Base-by-base conservation (phyloP, 192 early-diverging fungal species). In the Gonapodya sp. region DNA sequence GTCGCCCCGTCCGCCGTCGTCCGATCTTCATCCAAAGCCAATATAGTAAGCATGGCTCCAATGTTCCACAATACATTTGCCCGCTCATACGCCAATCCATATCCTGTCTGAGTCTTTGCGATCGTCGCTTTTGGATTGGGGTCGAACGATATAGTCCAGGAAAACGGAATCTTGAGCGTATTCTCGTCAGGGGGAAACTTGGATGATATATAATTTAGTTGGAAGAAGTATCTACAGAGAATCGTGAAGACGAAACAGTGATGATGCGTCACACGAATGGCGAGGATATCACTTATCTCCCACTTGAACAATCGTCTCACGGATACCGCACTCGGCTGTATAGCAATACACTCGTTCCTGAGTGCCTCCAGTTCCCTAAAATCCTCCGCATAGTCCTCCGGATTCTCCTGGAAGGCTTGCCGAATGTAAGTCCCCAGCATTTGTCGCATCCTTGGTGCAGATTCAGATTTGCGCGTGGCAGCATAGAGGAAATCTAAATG, bases 181-280 rank as follows among this genome's bases (percentile, higher is more conserved):
- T 31, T 82, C 87, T 94, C 93, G 84, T 96, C 94, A 18, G 94
- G 93, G 1, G 94, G 93, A 80, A 97, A 97, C 85, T 96, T 97
- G 75, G 92, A 89, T 72, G 92, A 83, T 36, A 96, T 90, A 83
- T 93, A 93, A 24, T 91, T 89, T 32, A 97, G 87, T 84, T 97
- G 96, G 0, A 89, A 94, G 83, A 94, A 94, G 83, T 97, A 97
- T 83, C 92, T 93, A 80, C 31, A 31, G 80, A 36, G 64, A n/a
- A n/a, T n/a, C n/a, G n/a, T n/a, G n/a, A n/a, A n/a, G 77, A 73
- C 72, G n/a, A 18, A 73, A 73, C 72, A 18, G 72, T 73, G n/a
- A 73, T 73, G 72, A n/a, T n/a, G n/a, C n/a, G n/a, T n/a, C n/a
- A n/a, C n/a, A n/a, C n/a, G n/a, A n/a, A n/a, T n/a, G n/a, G n/a